Base-by-base conservation (phyloP, 2,329 filamentous ascomycete genomes). In the Phyllosticta citriasiana region DNA sequence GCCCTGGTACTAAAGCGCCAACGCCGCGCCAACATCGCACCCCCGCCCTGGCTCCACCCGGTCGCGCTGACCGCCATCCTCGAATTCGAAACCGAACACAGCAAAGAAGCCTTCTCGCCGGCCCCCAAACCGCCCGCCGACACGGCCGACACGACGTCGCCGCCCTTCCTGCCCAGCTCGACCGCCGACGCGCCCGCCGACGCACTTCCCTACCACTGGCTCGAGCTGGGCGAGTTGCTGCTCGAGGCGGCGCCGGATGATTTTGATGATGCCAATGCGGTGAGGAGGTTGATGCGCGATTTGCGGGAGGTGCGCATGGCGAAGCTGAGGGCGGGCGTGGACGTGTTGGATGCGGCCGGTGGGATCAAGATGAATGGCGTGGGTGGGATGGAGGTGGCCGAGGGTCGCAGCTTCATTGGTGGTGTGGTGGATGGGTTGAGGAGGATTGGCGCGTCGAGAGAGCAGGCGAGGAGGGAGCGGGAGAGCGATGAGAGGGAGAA, bases 1-100 rank as follows among this genome's bases (percentile, higher is more conserved):
- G 94, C 94, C 2, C 82, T 97, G 16, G 86, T 97, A 25, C 86
- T 99, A 60, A 97, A 97, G 76, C 91, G 92, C 65, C 94, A 99
- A 76, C 86, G 88, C 59, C 88, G 94, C 69, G 91, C 91, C 67
- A 97, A 96, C 77, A 96, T 99, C 66, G 80, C 94, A 3, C 87
- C 94, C 0, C 94, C 94, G 8, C 82, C 90, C 16, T 99, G 94
- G 94, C 84, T 99, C 7, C 85, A 88, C 64, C 82, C 88, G 0
- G 79, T 86, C 63, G 88, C 89, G 3, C 85, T 99, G 4, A 80
- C 84, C 64, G 80, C 87, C 9, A 88, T 97, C 64, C 84, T 97
- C 63, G 83, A 89, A 61, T 82, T 88, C 69, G 94, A 99, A 71
- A 94, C 88, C 27, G 85, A 87, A 55, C 76, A 85, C 66, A 84